A percentile compares a stretch with the other conserved stretches of the same genome.
Conservation (phyloP, 345 rosid genomes). For the Citrus maxima region DNA sequence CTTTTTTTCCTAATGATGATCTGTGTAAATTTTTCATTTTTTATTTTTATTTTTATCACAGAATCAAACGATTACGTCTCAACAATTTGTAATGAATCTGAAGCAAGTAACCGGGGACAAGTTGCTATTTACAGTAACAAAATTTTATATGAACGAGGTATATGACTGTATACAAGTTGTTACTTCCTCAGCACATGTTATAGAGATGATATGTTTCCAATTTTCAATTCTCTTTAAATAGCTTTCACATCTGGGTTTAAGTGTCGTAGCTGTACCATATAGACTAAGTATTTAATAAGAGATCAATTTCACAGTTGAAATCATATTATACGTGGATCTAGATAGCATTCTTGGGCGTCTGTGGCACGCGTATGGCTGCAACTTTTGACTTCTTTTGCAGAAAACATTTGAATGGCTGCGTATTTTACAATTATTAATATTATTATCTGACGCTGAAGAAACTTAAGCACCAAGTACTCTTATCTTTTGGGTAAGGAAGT, state of each 20-base stretch:
- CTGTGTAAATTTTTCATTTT: too few species aligned
- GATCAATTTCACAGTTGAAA: neutral
- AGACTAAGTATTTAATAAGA: neutral
- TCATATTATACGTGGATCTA: neutral
- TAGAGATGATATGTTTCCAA: neutral
- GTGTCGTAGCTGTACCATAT: neutral
- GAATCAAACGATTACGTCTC: constrained; percentile 2
- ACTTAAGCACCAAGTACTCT: neutral
- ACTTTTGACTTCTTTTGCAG: neutral
- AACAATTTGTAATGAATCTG: neutral
- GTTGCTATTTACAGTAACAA: neutral
- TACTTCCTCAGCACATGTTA: neutral
- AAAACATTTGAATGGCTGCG: too few species aligned
- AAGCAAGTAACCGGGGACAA: constrained; percentile 12
- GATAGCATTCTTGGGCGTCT: neutral
- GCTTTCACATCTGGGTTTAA: neutral
- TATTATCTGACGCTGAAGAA: neutral
- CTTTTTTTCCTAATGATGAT: neutral
- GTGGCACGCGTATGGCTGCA: neutral
- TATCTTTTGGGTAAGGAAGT: too few species aligned
- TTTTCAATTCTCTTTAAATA: neutral
- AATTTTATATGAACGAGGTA: constrained; percentile 12
- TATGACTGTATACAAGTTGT: neutral
- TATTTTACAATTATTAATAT: too few species aligned
- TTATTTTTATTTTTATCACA: constrained; percentile 3